Conservation (phyloP, 257 asterid species). For the Solanum arcanum region DNA sequence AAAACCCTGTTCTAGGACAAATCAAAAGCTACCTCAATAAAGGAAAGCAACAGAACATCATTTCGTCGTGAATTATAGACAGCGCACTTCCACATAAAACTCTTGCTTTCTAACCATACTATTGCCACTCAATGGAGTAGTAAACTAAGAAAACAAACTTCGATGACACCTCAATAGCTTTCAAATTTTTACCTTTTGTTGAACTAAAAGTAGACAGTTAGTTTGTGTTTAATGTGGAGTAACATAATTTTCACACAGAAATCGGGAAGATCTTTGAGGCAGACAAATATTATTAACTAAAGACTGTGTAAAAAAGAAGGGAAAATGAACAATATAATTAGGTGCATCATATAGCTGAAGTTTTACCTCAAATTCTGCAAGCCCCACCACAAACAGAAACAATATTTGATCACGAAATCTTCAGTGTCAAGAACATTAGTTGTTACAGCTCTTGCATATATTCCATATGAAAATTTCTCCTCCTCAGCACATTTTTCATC, state of each 20-base stretch:
- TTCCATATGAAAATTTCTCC: conserved; percentile 54
- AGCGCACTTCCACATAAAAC: background rate
- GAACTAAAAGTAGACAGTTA: background rate
- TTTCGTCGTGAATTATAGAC: background rate
- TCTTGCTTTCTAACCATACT: background rate
- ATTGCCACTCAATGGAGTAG: background rate
- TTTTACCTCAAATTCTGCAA: conserved; percentile 71
- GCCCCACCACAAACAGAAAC: conserved; percentile 95
- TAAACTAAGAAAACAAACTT: background rate
- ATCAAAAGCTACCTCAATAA: background rate
- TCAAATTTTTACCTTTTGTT: background rate
- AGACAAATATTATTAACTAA: background rate
- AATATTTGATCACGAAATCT: conserved; percentile 50
- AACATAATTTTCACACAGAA: background rate
- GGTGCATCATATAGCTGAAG: background rate
- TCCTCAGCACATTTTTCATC: conserved; percentile 46
- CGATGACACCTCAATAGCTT: background rate
- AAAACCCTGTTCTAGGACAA: background rate
- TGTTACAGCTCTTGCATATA: conserved; percentile 56
- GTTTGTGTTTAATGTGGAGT: background rate
- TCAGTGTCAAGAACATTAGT: conserved; percentile 66
- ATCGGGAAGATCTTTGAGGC: background rate
- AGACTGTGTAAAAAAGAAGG: background rate
- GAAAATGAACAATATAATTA: background rate
- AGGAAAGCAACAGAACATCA: background rate